Evolutionary conservation across 2,329 filamentous ascomycete genomes (phyloP).

Genomic region (Niveomyces coronatus): DNA sequence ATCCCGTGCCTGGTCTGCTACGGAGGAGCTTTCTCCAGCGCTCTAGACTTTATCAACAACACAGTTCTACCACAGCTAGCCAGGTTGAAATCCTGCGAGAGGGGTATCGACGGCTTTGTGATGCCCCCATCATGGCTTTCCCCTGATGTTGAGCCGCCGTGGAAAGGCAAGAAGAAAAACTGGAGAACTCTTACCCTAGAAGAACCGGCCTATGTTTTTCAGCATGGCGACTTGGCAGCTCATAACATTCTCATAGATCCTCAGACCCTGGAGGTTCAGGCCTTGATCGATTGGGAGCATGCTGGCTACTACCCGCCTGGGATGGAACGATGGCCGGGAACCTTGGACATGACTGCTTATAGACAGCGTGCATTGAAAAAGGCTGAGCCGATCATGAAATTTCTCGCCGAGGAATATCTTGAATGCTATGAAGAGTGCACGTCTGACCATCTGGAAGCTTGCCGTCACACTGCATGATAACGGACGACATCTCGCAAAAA

Average conservation of each 20-base stretch:
- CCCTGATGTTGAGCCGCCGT: conserved; percentile 2
- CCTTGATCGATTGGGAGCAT: conserved; percentile 12
- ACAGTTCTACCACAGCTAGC: conserved; percentile 10
- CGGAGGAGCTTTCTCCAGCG: conserved; percentile 9
- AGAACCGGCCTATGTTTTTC: conserved; percentile 10
- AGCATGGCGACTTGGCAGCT: conserved; percentile 10
- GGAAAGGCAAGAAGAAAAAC: conserved; percentile 6
- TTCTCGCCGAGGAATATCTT: conserved; percentile 10
- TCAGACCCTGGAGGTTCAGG: conserved; percentile 10
- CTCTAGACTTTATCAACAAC: conserved; percentile 6
- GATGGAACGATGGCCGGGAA: conserved; percentile 12
- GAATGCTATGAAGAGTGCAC: conserved; percentile 11
- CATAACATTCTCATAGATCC: conserved; percentile 10
- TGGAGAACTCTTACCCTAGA: conserved; percentile 6
- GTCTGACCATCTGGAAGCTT: too few species aligned
- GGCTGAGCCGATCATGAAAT: conserved; percentile 4
- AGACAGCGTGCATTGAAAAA: neutral
- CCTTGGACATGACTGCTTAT: conserved; percentile 7
- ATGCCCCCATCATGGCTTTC: conserved; percentile 12
- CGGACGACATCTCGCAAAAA: too few species aligned
- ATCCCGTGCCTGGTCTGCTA: conserved; percentile 6
- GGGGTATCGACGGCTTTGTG: conserved; percentile 12
- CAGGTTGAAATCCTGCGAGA: conserved; percentile 3
- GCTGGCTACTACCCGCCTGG: conserved; percentile 10
- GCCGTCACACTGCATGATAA: too few species aligned